Evolutionary conservation across 129 eudicot genomes (phyloP).

Genomic region (Glebionis coronaria): DNA sequence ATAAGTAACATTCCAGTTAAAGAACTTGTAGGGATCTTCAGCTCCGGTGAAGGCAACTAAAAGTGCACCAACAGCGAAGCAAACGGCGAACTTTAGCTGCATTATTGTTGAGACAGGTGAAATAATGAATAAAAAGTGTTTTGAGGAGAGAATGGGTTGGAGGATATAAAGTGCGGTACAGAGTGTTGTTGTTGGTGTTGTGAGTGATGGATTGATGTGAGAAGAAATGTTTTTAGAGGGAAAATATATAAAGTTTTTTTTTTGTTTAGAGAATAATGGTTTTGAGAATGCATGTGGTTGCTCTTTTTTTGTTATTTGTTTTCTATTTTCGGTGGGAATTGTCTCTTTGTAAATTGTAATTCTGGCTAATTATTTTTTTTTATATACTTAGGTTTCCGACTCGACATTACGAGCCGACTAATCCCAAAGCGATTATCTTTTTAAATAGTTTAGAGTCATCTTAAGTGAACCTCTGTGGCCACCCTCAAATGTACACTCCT

Average conservation of each 20-base stretch:
- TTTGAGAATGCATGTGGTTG: constrained; percentile 27
- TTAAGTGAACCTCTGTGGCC: no score
- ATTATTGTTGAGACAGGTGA: constrained; percentile 20
- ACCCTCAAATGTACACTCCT: no score
- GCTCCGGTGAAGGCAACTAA: constrained; percentile 49
- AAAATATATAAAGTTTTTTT: constrained; percentile 23
- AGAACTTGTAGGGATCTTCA: constrained; percentile 77
- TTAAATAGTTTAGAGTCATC: no score
- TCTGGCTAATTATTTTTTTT: no score
- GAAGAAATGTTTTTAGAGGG: constrained; percentile 32
- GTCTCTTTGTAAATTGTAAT: no score
- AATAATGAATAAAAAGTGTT: constrained; percentile 1
- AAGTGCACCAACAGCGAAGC: constrained; percentile 24
- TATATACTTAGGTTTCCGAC: no score
- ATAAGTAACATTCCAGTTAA: constrained; percentile 87
- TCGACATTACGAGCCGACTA: no score
- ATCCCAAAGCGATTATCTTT: no score
- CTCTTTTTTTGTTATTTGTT: constrained; percentile 6
- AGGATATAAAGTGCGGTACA: constrained; percentile 58
- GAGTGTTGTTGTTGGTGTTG: neutral
- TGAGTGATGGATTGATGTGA: constrained; percentile 14
- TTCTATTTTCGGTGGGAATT: constrained; percentile 24
- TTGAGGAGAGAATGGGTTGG: constrained; percentile 7
- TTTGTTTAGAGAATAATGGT: constrained; percentile 9
- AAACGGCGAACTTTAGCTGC: constrained; percentile 43